phyloP scores from a whole-genome alignment of 2,329 filamentous ascomycete genomes.

The Apiospora marii region DNA sequence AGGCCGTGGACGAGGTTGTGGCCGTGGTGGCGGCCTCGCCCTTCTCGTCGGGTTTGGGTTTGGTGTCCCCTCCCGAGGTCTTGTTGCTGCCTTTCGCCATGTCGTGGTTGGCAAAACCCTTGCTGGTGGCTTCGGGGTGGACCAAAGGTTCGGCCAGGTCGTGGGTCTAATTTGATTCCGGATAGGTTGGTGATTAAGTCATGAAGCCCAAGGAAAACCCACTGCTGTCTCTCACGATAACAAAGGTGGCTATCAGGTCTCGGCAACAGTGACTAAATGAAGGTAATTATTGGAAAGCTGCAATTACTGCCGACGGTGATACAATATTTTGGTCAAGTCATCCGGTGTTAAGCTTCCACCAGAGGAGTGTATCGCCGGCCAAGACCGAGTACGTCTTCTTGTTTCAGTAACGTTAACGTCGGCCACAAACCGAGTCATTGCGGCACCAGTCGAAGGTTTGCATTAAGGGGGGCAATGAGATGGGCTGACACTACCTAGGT shows the following conservation, averaged over 20 bases:
- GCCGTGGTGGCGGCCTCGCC: not conserved
- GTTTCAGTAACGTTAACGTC: not conserved
- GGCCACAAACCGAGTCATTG: not conserved
- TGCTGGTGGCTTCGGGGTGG: not conserved
- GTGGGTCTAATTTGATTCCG: not conserved
- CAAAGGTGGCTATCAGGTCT: not conserved
- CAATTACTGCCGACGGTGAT: not conserved
- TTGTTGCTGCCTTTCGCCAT: not conserved
- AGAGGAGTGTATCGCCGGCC: not conserved
- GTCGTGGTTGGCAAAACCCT: not conserved
- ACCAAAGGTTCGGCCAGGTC: not conserved
- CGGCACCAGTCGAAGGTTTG: not conserved
- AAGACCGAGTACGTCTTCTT: conserved; percentile 5
- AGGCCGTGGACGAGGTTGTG: not conserved
- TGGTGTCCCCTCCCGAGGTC: not conserved
- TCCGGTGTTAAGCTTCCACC: not conserved
- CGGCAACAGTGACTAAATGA: not conserved
- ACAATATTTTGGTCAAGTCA: not conserved
- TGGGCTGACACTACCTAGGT: not conserved
- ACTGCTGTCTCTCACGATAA: not conserved
- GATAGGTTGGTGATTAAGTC: too few relatives aligned
- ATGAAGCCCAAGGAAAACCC: too few relatives aligned
- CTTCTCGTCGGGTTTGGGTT: not conserved
- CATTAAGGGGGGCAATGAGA: not conserved
- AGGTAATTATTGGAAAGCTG: not conserved